These are phyloP conservation scores for Candida suzukii DNA, from an alignment of 805 yeast genomes.

Conservation along the genomic window DNA sequence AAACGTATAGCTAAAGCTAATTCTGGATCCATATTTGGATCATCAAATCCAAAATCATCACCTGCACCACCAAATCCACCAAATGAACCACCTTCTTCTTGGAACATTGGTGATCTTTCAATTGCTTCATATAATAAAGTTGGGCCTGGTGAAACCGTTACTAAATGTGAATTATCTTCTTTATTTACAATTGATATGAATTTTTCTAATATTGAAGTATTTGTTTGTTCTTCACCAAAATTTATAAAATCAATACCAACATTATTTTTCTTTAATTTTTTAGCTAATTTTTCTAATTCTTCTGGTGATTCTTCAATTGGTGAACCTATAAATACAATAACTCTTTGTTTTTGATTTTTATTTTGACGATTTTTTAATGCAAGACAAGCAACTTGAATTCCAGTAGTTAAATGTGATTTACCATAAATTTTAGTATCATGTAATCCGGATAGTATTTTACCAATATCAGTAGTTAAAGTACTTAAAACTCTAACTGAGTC, in stretches of 20 bases:
- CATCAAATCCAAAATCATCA: slow-evolving; percentile 59
- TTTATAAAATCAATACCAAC: slow-evolving; percentile 84
- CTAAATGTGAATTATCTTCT: slow-evolving; percentile 67
- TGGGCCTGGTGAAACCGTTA: slow-evolving; percentile 86
- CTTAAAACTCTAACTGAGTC: slow-evolving; percentile 79
- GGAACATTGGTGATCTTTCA: slow-evolving; percentile 66
- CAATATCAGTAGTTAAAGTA: slow-evolving; percentile 81
- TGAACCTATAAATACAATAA: slow-evolving; percentile 82
- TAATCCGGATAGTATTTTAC: slow-evolving; percentile 75
- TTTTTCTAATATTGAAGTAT: slow-evolving; percentile 72
- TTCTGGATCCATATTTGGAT: slow-evolving; percentile 94
- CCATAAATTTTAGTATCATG: slow-evolving; percentile 76
- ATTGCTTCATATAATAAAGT: slow-evolving; percentile 76
- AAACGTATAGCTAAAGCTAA: slow-evolving; percentile 91
- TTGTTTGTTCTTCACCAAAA: slow-evolving; percentile 82
- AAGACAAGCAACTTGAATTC: slow-evolving; percentile 87
- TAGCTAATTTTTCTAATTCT: slow-evolving; percentile 78
- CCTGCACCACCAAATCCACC: slow-evolving; percentile 31
- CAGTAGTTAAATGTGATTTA: slow-evolving; percentile 59
- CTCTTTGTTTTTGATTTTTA: slow-evolving; percentile 85
- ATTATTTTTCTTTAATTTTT: slow-evolving; percentile 87
- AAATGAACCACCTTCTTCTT: slow-evolving; percentile 52
- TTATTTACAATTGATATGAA: slow-evolving; percentile 69
- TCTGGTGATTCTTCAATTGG: slow-evolving; percentile 67
- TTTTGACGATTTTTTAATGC: slow-evolving; percentile 96